Evolutionary conservation across 2,329 filamentous ascomycete species (phyloP).

Genomic region (Cercospora sp.): DNA sequence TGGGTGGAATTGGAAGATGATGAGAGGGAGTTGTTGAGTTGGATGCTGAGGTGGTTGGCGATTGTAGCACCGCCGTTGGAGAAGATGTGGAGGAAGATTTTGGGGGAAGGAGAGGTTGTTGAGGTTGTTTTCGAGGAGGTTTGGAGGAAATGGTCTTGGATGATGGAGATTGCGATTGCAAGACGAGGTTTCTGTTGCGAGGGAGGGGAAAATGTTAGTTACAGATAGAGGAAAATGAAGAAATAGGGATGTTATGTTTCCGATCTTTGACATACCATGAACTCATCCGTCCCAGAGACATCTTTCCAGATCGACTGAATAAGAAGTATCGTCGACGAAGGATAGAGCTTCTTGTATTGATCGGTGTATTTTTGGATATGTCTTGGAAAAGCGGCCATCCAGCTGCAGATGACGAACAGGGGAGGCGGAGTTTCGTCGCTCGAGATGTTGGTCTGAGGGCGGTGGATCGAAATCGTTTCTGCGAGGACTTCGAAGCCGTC

Average conservation of each 20-base stretch:
- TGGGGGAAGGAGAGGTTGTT: too few species aligned
- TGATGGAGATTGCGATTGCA: background rate
- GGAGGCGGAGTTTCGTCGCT: background rate
- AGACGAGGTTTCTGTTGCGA: slow-evolving; percentile 1
- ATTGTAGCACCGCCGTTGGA: slow-evolving; percentile 39
- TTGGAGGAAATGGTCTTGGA: too few species aligned
- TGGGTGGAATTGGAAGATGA: background rate
- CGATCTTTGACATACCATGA: background rate
- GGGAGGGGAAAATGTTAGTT: background rate
- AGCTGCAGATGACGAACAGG: slow-evolving; percentile 18
- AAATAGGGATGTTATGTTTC: too few species aligned
- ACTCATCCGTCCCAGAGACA: slow-evolving; percentile 17
- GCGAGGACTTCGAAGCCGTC: slow-evolving; percentile 13
- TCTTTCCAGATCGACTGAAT: slow-evolving; percentile 32
- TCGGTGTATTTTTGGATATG: slow-evolving; percentile 38
- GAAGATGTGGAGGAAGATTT: slow-evolving; percentile 25
- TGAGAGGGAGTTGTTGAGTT: background rate
- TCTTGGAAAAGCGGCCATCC: slow-evolving; percentile 37
- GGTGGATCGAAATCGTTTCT: slow-evolving; percentile 15
- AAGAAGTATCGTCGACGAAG: slow-evolving; percentile 34
- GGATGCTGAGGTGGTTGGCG: slow-evolving; percentile 27
- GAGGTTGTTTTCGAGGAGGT: too few species aligned
- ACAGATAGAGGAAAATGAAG: background rate
- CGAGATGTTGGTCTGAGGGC: background rate
- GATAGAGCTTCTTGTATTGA: slow-evolving; percentile 33